Evolutionary conservation across 371 early-diverging fungal species (phyloP).

Genomic region (Lichtheimia corymbifera): DNA sequence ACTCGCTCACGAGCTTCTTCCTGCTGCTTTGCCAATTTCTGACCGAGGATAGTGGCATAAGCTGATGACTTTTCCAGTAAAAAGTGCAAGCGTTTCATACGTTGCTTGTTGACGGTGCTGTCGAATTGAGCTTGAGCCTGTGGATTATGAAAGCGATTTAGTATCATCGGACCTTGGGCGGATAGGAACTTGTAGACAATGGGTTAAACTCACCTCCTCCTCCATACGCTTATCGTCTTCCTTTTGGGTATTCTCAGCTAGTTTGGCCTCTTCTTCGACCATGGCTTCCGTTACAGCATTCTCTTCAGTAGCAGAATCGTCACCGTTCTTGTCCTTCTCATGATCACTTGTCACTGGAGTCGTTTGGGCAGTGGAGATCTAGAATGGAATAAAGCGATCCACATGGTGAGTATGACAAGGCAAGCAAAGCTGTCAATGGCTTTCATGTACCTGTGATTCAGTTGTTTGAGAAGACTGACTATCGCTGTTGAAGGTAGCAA

Average conservation of each 20-base stretch:
- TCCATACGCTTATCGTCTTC: conserved; percentile 51
- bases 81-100: conserved; percentile 77
- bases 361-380: not conserved
- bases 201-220: conserved; percentile 38
- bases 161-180: not conserved
- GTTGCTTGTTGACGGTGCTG: conserved; percentile 63
- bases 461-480: not conserved
- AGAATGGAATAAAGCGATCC: not conserved
- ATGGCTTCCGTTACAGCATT: conserved; percentile 46
- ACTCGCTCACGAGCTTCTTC: conserved; percentile 65
- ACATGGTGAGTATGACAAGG: no score
- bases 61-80: conserved; percentile 82
- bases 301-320: not conserved
- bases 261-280: conserved; percentile 51
- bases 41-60: conserved; percentile 79
- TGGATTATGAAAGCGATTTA: not conserved
- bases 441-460: conserved; percentile 1
- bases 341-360: not conserved
- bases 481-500: not conserved
- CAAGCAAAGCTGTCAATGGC: no score
- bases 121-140: conserved; percentile 65
- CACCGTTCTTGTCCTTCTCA: not conserved
- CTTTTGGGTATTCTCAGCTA: conserved; percentile 41
- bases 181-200: not conserved
- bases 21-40: conserved; percentile 78